These are phyloP conservation scores for Fusarium sp. DNA, from an alignment of 2,329 filamentous ascomycete genomes.

Conservation along the genomic window DNA sequence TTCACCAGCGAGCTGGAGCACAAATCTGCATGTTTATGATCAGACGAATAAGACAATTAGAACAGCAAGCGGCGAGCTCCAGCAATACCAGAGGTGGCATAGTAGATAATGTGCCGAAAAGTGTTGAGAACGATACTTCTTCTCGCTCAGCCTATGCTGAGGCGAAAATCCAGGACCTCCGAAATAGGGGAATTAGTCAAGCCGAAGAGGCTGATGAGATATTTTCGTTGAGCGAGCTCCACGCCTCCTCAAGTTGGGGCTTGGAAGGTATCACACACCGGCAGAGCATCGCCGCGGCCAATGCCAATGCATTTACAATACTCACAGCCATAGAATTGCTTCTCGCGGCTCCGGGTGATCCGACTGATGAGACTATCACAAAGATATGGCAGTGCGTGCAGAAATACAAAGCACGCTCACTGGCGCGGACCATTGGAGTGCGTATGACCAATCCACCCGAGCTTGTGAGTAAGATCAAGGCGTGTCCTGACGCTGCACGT, in stretches of 20 bases:
- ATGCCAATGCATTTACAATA: neutral
- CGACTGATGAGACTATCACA: neutral
- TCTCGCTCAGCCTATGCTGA: neutral
- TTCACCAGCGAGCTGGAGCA: neutral
- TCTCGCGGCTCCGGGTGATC: neutral
- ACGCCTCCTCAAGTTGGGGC: neutral
- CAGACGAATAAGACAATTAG: neutral
- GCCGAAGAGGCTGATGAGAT: neutral
- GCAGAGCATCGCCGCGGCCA: neutral
- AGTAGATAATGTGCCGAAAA: rapidly evolving
- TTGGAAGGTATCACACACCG: neutral
- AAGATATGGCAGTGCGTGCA: neutral
- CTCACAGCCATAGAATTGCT: neutral
- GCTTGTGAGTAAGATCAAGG: neutral
- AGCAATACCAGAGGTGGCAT: rapidly evolving
- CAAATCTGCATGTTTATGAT: neutral
- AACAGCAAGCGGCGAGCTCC: neutral
- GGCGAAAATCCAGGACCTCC: neutral
- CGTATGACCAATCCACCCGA: neutral
- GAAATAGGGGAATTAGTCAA: neutral
- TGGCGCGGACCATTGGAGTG: neutral
- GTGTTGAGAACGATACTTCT: rapidly evolving
- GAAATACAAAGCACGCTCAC: neutral
- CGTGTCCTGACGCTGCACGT: neutral
- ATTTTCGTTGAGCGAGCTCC: neutral